A percentile compares a stretch with the other conserved stretches of the same genome.
phyloP scores from a whole-genome alignment of 495 filamentous ascomycete genomes.

The Podospora conica region DNA sequence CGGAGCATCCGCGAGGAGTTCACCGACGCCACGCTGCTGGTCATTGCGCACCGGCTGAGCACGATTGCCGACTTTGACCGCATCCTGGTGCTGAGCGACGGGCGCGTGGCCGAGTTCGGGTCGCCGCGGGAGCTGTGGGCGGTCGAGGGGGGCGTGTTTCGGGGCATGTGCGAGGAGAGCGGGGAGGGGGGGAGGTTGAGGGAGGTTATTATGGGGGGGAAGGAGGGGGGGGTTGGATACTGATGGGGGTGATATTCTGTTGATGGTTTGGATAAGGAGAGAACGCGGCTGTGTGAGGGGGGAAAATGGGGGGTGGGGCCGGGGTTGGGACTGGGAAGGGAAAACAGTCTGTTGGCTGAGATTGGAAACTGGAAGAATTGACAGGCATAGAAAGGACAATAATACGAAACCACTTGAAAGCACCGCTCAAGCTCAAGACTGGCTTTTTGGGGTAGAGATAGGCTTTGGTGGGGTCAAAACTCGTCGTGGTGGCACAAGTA shows the following conservation, averaged over 20 bases:
- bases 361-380: neutral
- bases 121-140: constrained; percentile 61
- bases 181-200: constrained; percentile 61
- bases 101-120: constrained; percentile 67
- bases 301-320: neutral
- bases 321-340: neutral
- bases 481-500: neutral
- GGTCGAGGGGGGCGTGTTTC: constrained; percentile 54
- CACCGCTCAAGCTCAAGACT: neutral
- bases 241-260: too few relatives aligned
- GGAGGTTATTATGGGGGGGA: constrained; percentile 44
- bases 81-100: constrained; percentile 76
- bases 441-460: neutral
- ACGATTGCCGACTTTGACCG: constrained; percentile 84
- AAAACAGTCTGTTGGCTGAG: neutral
- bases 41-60: constrained; percentile 81
- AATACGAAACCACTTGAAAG: neutral
- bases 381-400: neutral
- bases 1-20: constrained; percentile 77
- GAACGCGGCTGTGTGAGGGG: neutral
- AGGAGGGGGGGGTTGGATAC: neutral
- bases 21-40: constrained; percentile 66
- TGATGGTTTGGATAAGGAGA: neutral
- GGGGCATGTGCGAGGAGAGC: constrained; percentile 67
- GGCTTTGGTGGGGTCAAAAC: neutral